Conservation (phyloP, 2,329 filamentous ascomycete species). For the Venturiaceae sp. region DNA sequence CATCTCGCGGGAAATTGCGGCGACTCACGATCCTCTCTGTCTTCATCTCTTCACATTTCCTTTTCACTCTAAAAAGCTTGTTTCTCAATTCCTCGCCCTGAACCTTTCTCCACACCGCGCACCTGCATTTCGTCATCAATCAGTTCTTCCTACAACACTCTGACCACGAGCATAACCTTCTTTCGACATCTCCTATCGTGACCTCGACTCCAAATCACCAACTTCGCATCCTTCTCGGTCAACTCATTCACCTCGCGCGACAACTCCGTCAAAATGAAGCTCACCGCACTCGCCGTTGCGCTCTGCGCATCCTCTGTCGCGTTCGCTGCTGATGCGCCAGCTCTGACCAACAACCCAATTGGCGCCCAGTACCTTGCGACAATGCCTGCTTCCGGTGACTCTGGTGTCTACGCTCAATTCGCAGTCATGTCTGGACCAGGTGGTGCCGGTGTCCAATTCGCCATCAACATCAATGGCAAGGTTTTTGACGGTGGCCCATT, state of each 20-base stretch:
- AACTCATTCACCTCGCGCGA: background rate
- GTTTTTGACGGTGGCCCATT: background rate
- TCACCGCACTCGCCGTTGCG: background rate
- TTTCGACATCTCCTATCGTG: background rate
- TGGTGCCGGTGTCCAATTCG: constrained; percentile 6
- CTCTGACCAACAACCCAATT: constrained; percentile 22
- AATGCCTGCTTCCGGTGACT: background rate
- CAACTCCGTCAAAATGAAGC: background rate
- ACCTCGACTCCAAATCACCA: background rate
- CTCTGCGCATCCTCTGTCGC: background rate
- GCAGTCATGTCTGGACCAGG: background rate
- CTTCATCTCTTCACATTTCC: no score
- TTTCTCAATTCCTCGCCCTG: background rate
- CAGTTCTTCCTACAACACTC: background rate
- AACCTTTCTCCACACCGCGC: background rate
- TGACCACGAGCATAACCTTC: background rate
- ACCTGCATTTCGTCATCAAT: background rate
- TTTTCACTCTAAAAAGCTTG: no score
- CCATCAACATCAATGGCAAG: constrained; percentile 9
- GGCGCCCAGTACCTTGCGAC: constrained; percentile 28
- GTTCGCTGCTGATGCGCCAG: constrained; percentile 5
- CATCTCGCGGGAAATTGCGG: background rate
- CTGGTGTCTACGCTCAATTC: constrained; percentile 11
- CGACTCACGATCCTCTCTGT: no score
- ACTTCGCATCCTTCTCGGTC: background rate